These are phyloP conservation scores for Arthrobotrys pseudoclavata DNA, from an alignment of 2,329 filamentous ascomycete species.

Conservation along the genomic window DNA sequence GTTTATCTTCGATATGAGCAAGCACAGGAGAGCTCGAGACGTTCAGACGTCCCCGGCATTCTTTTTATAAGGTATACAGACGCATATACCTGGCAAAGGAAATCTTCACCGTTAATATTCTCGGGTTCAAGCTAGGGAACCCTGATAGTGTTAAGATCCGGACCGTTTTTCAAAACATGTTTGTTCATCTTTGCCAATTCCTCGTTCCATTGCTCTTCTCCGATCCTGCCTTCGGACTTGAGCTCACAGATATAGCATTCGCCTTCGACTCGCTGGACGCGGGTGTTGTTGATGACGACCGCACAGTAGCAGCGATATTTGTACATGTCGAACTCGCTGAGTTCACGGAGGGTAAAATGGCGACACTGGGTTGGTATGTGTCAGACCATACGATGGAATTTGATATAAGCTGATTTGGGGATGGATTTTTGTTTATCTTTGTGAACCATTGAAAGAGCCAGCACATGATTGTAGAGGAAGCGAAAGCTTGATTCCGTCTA, in stretches of 20 bases:
- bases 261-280: constrained; percentile 30
- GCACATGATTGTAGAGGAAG: constrained; percentile 31
- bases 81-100: background rate
- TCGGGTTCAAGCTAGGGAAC: constrained; percentile 10
- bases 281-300: constrained; percentile 31
- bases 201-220: constrained; percentile 10
- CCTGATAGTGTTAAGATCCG: constrained; percentile 29
- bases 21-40: background rate
- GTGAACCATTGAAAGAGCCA: constrained; percentile 51
- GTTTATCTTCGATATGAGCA: background rate
- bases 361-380: constrained; percentile 22
- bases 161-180: constrained; percentile 29
- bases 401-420: background rate
- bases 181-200: constrained; percentile 23
- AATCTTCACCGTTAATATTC: background rate
- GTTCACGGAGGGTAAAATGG: constrained; percentile 37
- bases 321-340: constrained; percentile 46
- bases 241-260: constrained; percentile 28
- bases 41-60: background rate
- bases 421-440: constrained; percentile 5
- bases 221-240: constrained; percentile 19
- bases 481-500: background rate
- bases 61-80: background rate
- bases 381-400: background rate
- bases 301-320: constrained; percentile 38